Evolutionary conservation across 305 asterid genomes (phyloP).

Genomic region (Fraxinus ornus): DNA sequence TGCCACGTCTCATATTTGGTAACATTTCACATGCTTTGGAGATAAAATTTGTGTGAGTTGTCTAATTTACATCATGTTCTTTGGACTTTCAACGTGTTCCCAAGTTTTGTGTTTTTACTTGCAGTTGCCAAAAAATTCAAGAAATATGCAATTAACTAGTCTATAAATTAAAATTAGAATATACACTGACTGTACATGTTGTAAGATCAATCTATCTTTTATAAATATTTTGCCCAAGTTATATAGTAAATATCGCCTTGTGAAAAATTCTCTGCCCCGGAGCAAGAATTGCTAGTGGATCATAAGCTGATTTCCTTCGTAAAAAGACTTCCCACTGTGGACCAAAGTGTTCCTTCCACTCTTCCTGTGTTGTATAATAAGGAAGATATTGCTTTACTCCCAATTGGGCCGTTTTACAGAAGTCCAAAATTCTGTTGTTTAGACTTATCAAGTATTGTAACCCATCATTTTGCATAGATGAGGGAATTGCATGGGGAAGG

Average conservation of each 20-base stretch:
- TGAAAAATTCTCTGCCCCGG: slow-evolving; percentile 92
- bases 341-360: slow-evolving; percentile 83
- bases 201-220: not conserved
- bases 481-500: slow-evolving; percentile 65
- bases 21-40: too few species aligned
- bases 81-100: not conserved
- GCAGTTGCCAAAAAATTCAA: not conserved
- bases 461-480: slow-evolving; percentile 45
- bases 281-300: slow-evolving; percentile 83
- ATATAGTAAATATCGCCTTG: slow-evolving; percentile 53
- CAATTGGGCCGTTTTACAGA: slow-evolving; percentile 49
- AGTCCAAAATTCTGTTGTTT: slow-evolving; percentile 57
- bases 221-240: slow-evolving; percentile 26
- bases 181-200: not conserved
- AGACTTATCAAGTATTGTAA: slow-evolving; percentile 44
- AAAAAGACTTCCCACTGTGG: slow-evolving; percentile 62
- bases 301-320: slow-evolving; percentile 72
- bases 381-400: slow-evolving; percentile 88
- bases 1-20: too few species aligned
- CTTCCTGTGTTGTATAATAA: slow-evolving; percentile 58
- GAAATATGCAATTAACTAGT: not conserved
- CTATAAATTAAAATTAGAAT: too few species aligned
- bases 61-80: too few species aligned
- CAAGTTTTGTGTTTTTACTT: not conserved
- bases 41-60: too few species aligned